Evolutionary conservation across 23 red algal species (phyloP), one percentile per base, ranked within the genome.

Genomic region (Gracilaria gracilis): DNA sequence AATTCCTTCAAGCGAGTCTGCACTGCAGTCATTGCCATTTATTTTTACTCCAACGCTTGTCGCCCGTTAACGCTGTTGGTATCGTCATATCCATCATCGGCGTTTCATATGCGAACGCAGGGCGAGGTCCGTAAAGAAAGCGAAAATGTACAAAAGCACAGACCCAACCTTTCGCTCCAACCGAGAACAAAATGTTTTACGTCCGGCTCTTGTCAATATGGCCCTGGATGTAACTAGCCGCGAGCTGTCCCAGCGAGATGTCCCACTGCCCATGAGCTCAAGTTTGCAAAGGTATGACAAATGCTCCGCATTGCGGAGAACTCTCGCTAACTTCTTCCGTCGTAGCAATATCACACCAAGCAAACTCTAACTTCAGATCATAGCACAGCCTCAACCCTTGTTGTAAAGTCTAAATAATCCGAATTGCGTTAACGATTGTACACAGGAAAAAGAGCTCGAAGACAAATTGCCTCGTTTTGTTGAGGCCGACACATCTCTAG

Each of bases 1-100:
- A 94, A 94, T 82, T 88, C 81, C 19, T 94, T 94, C 62, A 94
- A 94, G 71, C 82, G 91, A 57, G 84, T 94, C 82, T 44, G 72
- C 34, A 86, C 78, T 20, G 61, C 91, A 47, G 73, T 85, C 20
- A 85, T 88, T 51, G 91, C 91, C 13, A 76, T 94, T n/a, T n/a
- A n/a, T 34, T 78, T 59, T 36, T 78, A 78, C 29, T 80, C 88
- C 55, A 94, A 50, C 91, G 75, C 25, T 55, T 94, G 24, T 85
- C 91, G 4, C 28, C 61, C 40, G 57, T 85, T 17, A 94, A 94
- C 65, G 61, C 64, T 64, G 54, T 85, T 39, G 91, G 91, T 29
- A 86, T 94, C 47, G 44, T 69, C 32, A 62, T 88, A 19, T 94
- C 91, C 27, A 85, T 94, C 67, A 83, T 36, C 51, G 91, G 91